These are phyloP conservation scores for Phylloporus scabripes DNA, from an alignment of 768 basidiomycete species.

Conservation along the genomic window DNA sequence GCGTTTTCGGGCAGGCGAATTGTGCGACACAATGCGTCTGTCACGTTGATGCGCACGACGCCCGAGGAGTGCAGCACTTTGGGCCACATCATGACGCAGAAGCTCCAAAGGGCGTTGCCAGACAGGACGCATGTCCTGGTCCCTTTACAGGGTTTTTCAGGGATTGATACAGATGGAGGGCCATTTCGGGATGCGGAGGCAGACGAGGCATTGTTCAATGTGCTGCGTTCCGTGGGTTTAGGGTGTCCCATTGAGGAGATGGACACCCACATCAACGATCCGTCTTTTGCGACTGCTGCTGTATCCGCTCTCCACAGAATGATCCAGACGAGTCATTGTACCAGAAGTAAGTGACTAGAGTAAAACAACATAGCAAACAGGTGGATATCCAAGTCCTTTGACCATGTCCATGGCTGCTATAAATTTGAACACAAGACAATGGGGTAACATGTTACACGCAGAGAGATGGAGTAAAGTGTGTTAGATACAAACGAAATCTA, in stretches of 20 bases:
- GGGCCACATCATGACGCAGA: constrained; percentile 18
- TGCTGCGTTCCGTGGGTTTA: constrained; percentile 13
- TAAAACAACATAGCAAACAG: constrained; percentile 43
- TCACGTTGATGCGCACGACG: constrained; percentile 31
- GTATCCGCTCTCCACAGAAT: constrained; percentile 16
- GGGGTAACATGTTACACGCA: constrained; percentile 29
- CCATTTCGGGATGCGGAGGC: constrained; percentile 25
- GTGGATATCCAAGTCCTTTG: constrained; percentile 52
- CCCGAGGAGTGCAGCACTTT: constrained; percentile 20
- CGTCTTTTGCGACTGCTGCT: constrained; percentile 16
- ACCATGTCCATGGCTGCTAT: constrained; percentile 36
- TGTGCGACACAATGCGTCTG: constrained; percentile 22
- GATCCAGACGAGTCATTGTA: constrained; percentile 3
- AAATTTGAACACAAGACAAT: constrained; percentile 23
- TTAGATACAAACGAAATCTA: constrained; percentile 26
- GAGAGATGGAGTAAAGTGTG: constrained; percentile 16
- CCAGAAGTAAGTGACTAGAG: constrained; percentile 4
- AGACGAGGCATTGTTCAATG: constrained; percentile 16
- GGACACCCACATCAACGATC: constrained; percentile 25
- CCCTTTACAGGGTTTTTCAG: constrained; percentile 25
- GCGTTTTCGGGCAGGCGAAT: constrained; percentile 15
- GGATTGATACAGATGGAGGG: constrained; percentile 18
- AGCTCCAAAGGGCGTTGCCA: constrained; percentile 14
- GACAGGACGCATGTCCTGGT: constrained; percentile 20
- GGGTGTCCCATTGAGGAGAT: constrained; percentile 18